Base-by-base conservation (phyloP, 2,329 filamentous ascomycete genomes). In the Clonostachys sp. region DNA sequence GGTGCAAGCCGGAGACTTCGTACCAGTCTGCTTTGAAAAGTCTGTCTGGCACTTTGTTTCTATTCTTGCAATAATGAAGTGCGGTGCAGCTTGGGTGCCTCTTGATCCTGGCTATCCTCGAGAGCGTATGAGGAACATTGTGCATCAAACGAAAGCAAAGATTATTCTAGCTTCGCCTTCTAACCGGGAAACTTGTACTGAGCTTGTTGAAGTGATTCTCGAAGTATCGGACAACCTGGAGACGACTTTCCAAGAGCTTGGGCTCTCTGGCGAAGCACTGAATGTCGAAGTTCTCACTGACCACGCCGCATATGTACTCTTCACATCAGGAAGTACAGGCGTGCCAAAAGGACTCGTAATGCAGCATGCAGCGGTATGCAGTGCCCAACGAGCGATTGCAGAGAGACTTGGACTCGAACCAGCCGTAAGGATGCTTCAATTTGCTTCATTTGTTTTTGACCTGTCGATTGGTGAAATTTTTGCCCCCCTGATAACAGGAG, bases 101-200 rank as follows among this genome's bases (percentile, higher is more conserved):
- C 33, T 49, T 17, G 47, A 49, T 17, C 47, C 40, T 9, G 18
- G 41, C 9, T 45, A 49, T 18, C 47, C 47, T 9, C n/a, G 5
- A 14, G 35, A 6, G 36, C 24, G 43, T 16, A 33, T 16, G 12
- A 13, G 34, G 17, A 16, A 35, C 9, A 18, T 45, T 34, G 16
- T 38, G 30, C 12, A 12, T n/a, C 43, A 45, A 13, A 45, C 33
- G 14, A 30, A 17, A 17, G 70, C 68, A 14, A 41, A 18, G 38
- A 30, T 46, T 12, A 40, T 40, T 7, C 39, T 46, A 14, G 24
- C 30, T 6, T 46, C 45, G 8, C 38, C 45, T 17, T n/a, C 12
- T 13, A 46, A 41, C 33, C 12, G 12, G n/a, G 12, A 12, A 3
- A 14, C 34, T 7, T 12, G 8, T 33, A 33, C 35, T 8, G 33